phyloP scores from a whole-genome alignment of 441 rosid species.

The Adansonia gregorii region DNA sequence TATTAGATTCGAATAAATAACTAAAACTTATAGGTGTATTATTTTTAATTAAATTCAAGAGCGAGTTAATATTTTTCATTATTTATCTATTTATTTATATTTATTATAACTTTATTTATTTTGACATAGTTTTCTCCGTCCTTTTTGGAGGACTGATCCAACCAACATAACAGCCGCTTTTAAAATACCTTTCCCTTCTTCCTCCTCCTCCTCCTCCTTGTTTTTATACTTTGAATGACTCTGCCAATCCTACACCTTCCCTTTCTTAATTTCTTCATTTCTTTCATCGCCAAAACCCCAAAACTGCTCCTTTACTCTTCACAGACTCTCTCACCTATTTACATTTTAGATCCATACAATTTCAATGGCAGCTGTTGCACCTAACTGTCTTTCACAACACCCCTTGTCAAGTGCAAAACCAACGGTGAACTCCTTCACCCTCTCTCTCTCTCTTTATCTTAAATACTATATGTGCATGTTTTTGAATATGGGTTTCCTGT shows the following conservation, averaged over 20 bases:
- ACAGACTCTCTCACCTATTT: not conserved
- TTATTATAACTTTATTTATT: not conserved
- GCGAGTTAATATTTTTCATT: not conserved
- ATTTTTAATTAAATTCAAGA: too few species aligned
- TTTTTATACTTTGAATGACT: constrained; percentile 12
- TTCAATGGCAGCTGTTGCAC: constrained; percentile 39
- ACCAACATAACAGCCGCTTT: constrained; percentile 28
- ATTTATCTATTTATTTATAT: not conserved
- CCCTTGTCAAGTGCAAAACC: constrained; percentile 23
- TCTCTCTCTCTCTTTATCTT: not conserved
- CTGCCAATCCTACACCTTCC: not conserved
- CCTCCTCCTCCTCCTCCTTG: not conserved
- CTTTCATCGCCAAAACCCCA: not conserved
- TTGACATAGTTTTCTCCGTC: constrained; percentile 19
- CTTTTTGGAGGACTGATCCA: constrained; percentile 24
- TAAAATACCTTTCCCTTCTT: not conserved
- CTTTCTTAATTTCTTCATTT: not conserved
- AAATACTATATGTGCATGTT: not conserved
- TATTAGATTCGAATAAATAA: too few species aligned
- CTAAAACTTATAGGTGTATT: too few species aligned
- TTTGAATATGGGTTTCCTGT: constrained; percentile 27
- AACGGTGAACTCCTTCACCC: constrained; percentile 1
- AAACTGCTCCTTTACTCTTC: not conserved
- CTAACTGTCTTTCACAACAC: constrained; percentile 37
- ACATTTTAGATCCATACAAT: constrained; percentile 23